Evolutionary conservation across 1,139 yeast genomes (phyloP).

Genomic region (Kodamaea ohmeri): DNA sequence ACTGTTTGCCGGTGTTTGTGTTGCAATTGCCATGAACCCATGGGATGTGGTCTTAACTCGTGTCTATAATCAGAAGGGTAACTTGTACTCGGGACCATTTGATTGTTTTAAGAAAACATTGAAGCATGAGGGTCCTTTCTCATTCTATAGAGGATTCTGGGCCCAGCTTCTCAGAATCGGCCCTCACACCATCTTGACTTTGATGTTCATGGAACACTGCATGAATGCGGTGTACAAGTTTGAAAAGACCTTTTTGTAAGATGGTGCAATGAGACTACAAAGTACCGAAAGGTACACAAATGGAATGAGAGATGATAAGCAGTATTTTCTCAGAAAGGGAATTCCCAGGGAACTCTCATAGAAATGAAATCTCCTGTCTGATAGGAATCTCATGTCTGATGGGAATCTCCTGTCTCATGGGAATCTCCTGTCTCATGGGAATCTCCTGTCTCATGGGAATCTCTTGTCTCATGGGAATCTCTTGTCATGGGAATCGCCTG

Average conservation of each 20-base stretch:
- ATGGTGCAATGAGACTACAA: neutral
- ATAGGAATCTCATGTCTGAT: too few species aligned
- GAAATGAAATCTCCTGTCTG: too few species aligned
- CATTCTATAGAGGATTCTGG: conserved; percentile 90
- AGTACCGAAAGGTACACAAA: too few species aligned
- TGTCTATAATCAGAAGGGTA: conserved; percentile 91
- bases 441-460: too few species aligned
- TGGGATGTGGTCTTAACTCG: conserved; percentile 95
- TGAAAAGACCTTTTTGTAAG: conserved; percentile 24
- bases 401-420: too few species aligned
- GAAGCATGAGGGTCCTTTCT: conserved; percentile 75
- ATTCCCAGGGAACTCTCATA: too few species aligned
- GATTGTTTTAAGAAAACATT: conserved; percentile 88
- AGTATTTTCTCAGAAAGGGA: too few species aligned
- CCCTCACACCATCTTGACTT: conserved; percentile 88
- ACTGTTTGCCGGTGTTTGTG: conserved; percentile 84
- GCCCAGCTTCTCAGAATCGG: conserved; percentile 92
- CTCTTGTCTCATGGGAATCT: too few species aligned
- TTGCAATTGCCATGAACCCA: conserved; percentile 93
- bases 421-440: too few species aligned
- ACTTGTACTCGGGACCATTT: conserved; percentile 78
- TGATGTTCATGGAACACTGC: conserved; percentile 94
- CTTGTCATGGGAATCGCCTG: too few species aligned
- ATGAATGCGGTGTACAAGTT: conserved; percentile 56
- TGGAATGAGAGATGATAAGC: too few species aligned